phyloP scores from a whole-genome alignment of 352 stramenopile genomes.

The Elongisporangium anandrum region DNA sequence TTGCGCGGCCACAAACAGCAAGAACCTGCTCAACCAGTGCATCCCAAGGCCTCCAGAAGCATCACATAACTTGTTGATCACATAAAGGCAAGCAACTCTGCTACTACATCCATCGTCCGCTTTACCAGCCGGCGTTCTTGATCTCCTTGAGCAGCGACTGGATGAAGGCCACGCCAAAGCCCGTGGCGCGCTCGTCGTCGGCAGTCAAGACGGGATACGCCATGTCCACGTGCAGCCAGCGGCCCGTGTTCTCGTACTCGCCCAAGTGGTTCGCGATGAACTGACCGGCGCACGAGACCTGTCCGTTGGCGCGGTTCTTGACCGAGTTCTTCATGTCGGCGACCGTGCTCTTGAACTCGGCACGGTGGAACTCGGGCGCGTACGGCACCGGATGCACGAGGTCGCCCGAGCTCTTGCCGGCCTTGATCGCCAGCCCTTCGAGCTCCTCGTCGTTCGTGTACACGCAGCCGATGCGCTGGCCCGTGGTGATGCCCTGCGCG shows the following conservation, averaged over 20 bases:
- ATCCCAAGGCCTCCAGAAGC: background rate
- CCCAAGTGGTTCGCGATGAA: conserved; percentile 95
- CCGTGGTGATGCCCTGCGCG: conserved; percentile 91
- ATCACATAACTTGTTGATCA: conserved; percentile 1
- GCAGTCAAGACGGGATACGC: conserved; percentile 78
- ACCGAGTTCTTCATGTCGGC: conserved; percentile 98
- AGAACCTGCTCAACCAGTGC: background rate
- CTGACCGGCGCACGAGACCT: conserved; percentile 92
- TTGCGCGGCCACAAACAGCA: background rate
- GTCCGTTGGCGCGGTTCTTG: conserved; percentile 90
- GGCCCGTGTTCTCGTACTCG: conserved; percentile 68
- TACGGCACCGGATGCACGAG: conserved; percentile 92
- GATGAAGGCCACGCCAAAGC: conserved; percentile 92
- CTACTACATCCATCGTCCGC: background rate
- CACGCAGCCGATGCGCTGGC: conserved; percentile 89
- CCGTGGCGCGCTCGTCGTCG: conserved; percentile 85
- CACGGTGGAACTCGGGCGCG: conserved; percentile 89
- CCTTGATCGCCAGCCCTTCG: conserved; percentile 72
- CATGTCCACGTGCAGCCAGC: conserved; percentile 97
- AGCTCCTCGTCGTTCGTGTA: conserved; percentile 90
- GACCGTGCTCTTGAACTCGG: conserved; percentile 90
- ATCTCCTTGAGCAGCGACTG: conserved; percentile 66
- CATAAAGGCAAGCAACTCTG: conserved; percentile 1
- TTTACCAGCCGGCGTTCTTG: conserved; percentile 40
- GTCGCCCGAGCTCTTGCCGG: conserved; percentile 88